Evolutionary conservation across 1,284 basidiomycete genomes (phyloP), one percentile per base, ranked within the genome.

Genomic region (Rhodotorula sp.): DNA sequence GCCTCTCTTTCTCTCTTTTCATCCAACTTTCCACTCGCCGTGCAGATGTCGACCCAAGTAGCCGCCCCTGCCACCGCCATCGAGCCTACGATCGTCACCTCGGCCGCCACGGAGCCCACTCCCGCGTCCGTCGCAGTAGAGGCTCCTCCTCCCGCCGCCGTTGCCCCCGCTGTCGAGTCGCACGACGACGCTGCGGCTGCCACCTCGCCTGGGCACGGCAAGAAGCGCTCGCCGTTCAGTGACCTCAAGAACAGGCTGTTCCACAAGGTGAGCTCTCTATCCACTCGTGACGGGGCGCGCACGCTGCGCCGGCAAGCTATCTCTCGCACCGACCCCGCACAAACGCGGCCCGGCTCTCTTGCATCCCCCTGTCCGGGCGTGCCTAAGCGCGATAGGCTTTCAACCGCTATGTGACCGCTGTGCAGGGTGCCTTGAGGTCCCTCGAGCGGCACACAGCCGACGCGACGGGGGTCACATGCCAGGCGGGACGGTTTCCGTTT

Each of bases 181-280:
- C 20, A 46, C 60, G 24, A 33, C 22, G 24, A 42, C 18, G 26
- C 54, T 30, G 26, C 58, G n/a, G 26, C 24, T n/a, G 24, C 44
- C 44, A 45, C 4, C 44, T 29, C 58, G n/a, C 44, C 58, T 26
- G 29, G 26, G 44, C 44, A 29, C 44, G 58, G 57, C 60, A 71
- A 68, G 69, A 71, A 68, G 59, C 69, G 69, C 42, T 64, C 59
- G 33, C 66, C 66, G 6, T 71, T 71, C 45, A 66, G 59, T 22
- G 59, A 58, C 42, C 59, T 71, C 59, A 62, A 57, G 54, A 70
- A 71, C 66, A 67, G 62, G 60, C 55, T 71, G 42, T 67, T 67
- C 62, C 62, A 68, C 69, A 71, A 71, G 66, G 69, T 68, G 59
- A 37, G 69, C 26, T 29, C 33, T 49, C 22, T 33, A 15, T 26